phyloP scores from a whole-genome alignment of 495 filamentous ascomycete species.

The Daldinia grandis region DNA sequence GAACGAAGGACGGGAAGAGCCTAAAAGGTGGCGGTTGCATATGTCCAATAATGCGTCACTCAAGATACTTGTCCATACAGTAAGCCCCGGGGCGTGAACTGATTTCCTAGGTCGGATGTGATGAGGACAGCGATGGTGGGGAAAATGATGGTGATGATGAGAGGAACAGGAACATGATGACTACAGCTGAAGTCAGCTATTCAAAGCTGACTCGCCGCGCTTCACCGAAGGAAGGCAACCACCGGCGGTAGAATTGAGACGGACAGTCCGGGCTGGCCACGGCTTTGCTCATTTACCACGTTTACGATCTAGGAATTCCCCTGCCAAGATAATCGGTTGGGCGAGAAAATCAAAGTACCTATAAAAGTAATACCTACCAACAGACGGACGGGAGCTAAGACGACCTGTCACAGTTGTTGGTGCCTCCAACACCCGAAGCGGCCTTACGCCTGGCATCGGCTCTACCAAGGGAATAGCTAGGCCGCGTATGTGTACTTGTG shows the following conservation, averaged over 20 bases:
- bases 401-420: conserved; percentile 15
- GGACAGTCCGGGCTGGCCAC: conserved; percentile 28
- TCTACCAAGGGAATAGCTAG: conserved; percentile 17
- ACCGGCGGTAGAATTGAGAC: conserved; percentile 21
- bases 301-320: conserved; percentile 22
- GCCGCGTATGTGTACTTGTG: conserved; percentile 2
- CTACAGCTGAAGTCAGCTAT: conserved; percentile 1
- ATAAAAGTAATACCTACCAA: conserved; percentile 13
- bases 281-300: conserved; percentile 34
- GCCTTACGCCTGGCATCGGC: conserved; percentile 33
- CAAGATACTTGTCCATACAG: conserved; percentile 31
- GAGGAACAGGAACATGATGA: conserved; percentile 4
- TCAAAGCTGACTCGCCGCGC: conserved; percentile 10
- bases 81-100: conserved; percentile 28
- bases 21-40: conserved; percentile 44
- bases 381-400: conserved; percentile 17
- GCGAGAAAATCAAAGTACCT: conserved; percentile 1
- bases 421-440: conserved; percentile 27
- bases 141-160: conserved; percentile 3
- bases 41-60: conserved; percentile 40
- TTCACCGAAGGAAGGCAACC: conserved; percentile 5
- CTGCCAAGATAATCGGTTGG: conserved; percentile 36
- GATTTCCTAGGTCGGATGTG: conserved; percentile 18
- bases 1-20: conserved; percentile 45
- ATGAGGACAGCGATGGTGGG: conserved; percentile 11